A percentile compares a stretch with the other conserved stretches of the same genome.
Evolutionary conservation across 768 basidiomycete species (phyloP).

Genomic region (Tulasnella sp.): DNA sequence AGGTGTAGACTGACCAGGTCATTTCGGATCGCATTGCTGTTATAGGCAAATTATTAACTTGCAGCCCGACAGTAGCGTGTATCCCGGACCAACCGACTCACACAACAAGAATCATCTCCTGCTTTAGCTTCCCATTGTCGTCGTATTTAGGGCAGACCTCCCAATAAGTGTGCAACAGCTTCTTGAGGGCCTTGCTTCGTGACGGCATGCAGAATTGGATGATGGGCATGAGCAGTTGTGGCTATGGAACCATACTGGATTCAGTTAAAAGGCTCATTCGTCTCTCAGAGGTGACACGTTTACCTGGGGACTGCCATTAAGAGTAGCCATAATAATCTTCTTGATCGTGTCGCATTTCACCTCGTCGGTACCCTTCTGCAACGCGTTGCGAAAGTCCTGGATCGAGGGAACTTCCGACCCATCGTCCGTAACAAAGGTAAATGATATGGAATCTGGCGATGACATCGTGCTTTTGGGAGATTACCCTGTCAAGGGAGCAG

Average conservation of each 20-base stretch:
- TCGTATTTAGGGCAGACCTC: conserved; percentile 98
- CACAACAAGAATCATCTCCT: conserved; percentile 99
- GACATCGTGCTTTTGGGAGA: conserved; percentile 3
- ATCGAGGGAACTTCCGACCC: conserved; percentile 64
- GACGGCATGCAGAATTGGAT: conserved; percentile 97
- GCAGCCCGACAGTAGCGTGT: background rate
- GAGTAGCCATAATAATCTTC: conserved; percentile 83
- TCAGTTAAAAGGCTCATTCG: background rate
- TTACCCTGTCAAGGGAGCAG: background rate
- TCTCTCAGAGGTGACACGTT: conserved; percentile 23
- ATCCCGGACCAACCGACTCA: conserved; percentile 48
- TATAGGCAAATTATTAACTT: conserved; percentile 14
- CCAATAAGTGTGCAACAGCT: conserved; percentile 91
- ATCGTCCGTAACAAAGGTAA: conserved; percentile 64
- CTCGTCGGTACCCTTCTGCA: conserved; percentile 95
- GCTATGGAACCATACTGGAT: conserved; percentile 35
- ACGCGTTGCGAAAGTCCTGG: conserved; percentile 65
- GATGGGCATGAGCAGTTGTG: conserved; percentile 91
- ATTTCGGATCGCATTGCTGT: conserved; percentile 91
- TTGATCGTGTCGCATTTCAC: conserved; percentile 94
- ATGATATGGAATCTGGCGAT: conserved; percentile 38
- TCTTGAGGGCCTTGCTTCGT: conserved; percentile 93
- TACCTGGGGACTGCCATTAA: conserved; percentile 91
- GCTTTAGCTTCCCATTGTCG: conserved; percentile 93
- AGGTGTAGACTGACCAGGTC: conserved; percentile 59